Base-by-base conservation (phyloP, 2,329 filamentous ascomycete genomes). In the Pyrenochaeta sp. region DNA sequence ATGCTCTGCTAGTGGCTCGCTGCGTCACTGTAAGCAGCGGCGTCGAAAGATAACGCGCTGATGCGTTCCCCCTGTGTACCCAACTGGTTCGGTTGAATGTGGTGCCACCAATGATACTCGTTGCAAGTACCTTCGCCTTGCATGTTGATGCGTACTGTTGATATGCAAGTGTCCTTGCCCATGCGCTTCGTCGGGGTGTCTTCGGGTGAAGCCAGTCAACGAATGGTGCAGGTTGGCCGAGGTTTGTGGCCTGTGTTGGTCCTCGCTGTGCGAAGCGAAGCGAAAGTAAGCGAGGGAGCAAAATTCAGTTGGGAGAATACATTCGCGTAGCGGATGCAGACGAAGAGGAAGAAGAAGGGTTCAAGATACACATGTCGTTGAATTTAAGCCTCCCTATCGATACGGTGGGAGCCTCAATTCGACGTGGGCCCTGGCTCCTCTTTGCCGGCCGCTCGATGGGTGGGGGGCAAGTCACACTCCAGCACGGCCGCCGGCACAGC, bases 341-440 rank as follows among this genome's bases (percentile, higher is more conserved):
- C 4, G 4, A 21, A 45, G 33, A 30, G 29, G 32, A 43, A 23
- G 18, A 35, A 39, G 31, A 29, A 32, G 15, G 2, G 10, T 7
- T 4, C 30, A 39, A 15, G 20, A 44, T 45, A 42, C 42, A 35
- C 17, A 40, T 58, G 65, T 64, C 54, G 66, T 67, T 60, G 55
- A 48, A 41, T 45, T 60, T 61, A 54, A 56, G 56, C 45, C 42
- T 45, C 36, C 32, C 47, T 60, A 61, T 63, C 56, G 62, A 62
- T 58, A 58, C 49, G 49, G 32, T n/a, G 56, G 51, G 51, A 57
- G 53, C 51, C 56, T 49, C 46, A 45, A 20, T n/a, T 14, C 45
- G 27, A 52, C 51, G 54, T 54, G 59, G 49, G 47, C 51, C 35
- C 36, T 56, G 60, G 57, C 33, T 4, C n/a, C 23, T 27, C 23